Percentiles rank a stretch among this genome's conserved stretches.
Conservation (phyloP, 345 rosid species). For the Lagerstroemia speciosa region DNA sequence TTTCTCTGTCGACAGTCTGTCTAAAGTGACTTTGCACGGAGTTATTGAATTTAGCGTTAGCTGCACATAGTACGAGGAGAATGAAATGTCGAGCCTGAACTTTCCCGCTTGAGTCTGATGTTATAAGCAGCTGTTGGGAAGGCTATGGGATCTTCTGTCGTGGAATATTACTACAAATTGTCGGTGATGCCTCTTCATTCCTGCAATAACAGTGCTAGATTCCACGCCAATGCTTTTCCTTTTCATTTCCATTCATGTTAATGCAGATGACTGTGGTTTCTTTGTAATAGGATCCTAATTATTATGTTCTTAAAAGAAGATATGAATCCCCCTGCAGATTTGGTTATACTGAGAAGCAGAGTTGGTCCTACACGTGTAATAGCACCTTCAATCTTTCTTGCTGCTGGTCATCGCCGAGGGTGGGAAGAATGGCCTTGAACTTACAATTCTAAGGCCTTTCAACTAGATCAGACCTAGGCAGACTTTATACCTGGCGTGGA, state of each 20-base stretch:
- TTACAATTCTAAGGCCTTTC: constrained; percentile 96
- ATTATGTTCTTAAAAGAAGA: constrained; percentile 79
- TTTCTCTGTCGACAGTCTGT: neutral
- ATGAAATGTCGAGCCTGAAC: neutral
- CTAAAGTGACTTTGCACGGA: too few relatives aligned
- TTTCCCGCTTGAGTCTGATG: neutral
- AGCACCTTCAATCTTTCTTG: neutral
- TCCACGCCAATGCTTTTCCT: neutral
- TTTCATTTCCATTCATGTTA: neutral
- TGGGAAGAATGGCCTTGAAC: constrained; percentile 85
- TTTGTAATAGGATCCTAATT: constrained; percentile 67
- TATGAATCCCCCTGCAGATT: constrained; percentile 89
- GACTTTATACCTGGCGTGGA: constrained; percentile 97
- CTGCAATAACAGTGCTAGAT: neutral
- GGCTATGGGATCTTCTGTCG: neutral
- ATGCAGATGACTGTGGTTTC: neutral
- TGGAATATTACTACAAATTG: neutral
- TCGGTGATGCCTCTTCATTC: neutral
- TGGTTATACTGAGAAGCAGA: constrained; percentile 95
- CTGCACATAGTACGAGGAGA: neutral
- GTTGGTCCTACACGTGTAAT: constrained; percentile 96
- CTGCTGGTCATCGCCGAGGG: constrained; percentile 62
- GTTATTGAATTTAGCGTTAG: neutral
- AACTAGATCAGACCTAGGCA: constrained; percentile 99
- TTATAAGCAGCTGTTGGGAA: neutral